phyloP scores from a whole-genome alignment of 1,284 basidiomycete genomes.

The Pascua sp. region DNA sequence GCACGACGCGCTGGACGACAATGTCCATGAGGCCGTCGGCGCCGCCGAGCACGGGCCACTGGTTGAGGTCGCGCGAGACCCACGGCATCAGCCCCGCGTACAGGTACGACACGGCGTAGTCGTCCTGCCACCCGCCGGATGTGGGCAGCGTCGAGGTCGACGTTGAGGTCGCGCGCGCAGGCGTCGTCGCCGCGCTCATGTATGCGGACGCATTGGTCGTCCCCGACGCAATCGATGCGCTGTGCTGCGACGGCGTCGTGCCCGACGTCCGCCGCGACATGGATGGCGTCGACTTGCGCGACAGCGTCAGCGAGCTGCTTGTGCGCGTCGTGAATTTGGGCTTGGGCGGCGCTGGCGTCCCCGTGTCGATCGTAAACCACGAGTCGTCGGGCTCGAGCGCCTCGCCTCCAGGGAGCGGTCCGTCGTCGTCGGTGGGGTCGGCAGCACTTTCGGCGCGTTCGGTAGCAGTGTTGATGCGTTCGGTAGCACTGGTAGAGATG shows the following conservation, averaged over 20 bases:
- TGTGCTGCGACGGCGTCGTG: too few relatives aligned
- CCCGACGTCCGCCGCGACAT: too few relatives aligned
- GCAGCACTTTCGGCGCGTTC: too few relatives aligned
- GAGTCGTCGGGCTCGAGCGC: conserved; percentile 36
- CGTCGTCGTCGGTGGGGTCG: conserved; percentile 4
- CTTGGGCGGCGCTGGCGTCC: neutral
- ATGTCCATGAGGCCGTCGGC: conserved; percentile 80
- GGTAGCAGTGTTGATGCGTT: too few relatives aligned
- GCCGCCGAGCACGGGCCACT: conserved; percentile 75
- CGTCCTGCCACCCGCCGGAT: conserved; percentile 59
- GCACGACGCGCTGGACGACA: conserved; percentile 64
- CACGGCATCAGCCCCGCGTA: conserved; percentile 55
- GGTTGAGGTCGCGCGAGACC: conserved; percentile 68
- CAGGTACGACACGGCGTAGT: conserved; percentile 69
- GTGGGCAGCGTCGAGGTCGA: neutral
- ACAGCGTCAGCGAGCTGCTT: too few relatives aligned
- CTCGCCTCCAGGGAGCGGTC: conserved; percentile 23
- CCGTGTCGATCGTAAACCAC: conserved; percentile 42
- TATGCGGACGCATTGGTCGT: too few relatives aligned
- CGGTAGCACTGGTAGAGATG: too few relatives aligned
- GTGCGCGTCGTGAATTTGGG: too few relatives aligned
- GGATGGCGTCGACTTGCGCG: too few relatives aligned
- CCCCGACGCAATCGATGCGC: too few relatives aligned
- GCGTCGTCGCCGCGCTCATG: conserved; percentile 5
- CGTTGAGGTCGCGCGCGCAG: neutral